Evolutionary conservation across 2,329 filamentous ascomycete species (phyloP).

Genomic region (Sphaerostilbella broomeana): DNA sequence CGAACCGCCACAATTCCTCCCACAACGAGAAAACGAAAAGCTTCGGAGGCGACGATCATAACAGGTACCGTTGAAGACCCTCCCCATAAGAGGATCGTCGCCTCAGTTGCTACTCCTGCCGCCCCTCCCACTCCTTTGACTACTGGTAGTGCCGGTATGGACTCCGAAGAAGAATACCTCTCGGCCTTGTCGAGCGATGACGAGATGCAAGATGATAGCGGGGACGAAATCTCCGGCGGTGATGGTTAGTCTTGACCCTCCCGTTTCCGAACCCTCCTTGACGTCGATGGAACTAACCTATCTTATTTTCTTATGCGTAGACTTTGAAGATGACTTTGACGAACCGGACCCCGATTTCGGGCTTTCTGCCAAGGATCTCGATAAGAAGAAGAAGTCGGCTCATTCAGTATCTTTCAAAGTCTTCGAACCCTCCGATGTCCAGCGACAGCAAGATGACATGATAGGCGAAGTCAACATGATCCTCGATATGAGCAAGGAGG

Average conservation of each 20-base stretch:
- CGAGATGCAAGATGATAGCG: constrained; percentile 70
- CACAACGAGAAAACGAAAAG: constrained; percentile 54
- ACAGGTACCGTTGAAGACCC: constrained; percentile 36
- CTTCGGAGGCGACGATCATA: constrained; percentile 57
- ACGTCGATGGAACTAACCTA: constrained; percentile 10
- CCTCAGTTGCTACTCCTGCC: constrained; percentile 41
- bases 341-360: constrained; percentile 50
- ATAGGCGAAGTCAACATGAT: constrained; percentile 88
- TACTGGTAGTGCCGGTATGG: constrained; percentile 63
- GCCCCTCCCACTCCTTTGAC: constrained; percentile 50
- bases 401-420: constrained; percentile 85
- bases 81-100: constrained; percentile 50
- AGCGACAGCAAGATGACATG: constrained; percentile 76
- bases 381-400: constrained; percentile 63
- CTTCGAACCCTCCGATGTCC: constrained; percentile 71
- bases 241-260: constrained; percentile 35
- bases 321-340: constrained; percentile 55
- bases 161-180: constrained; percentile 93
- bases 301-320: constrained; percentile 27
- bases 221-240: constrained; percentile 56
- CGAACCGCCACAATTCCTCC: constrained; percentile 51
- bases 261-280: constrained; percentile 7
- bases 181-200: constrained; percentile 71
- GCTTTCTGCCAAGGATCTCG: constrained; percentile 52
- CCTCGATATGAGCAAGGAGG: constrained; percentile 80